phyloP scores from a whole-genome alignment of 106 monocot genomes.

The Platanthera guangdongensis region DNA sequence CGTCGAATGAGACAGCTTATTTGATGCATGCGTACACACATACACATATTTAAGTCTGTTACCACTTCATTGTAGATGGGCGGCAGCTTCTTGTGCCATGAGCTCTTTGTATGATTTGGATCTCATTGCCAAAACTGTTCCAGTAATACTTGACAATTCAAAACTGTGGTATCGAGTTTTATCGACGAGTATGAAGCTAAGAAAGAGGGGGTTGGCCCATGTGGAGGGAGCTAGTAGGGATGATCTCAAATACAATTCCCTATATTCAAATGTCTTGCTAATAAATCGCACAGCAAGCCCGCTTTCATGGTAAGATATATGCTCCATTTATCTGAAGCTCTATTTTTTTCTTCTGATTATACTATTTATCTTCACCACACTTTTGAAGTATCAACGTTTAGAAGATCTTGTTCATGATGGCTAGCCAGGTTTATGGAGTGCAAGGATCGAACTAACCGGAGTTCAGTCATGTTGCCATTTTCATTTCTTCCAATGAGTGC shows the following conservation, averaged over 20 bases:
- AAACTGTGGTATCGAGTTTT: constrained; percentile 64
- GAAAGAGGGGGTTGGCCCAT: constrained; percentile 40
- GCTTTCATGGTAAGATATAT: constrained; percentile 72
- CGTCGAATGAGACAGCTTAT: neutral
- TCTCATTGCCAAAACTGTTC: constrained; percentile 63
- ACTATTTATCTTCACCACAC: neutral
- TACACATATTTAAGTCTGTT: neutral
- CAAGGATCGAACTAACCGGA: constrained; percentile 79
- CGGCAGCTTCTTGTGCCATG: constrained; percentile 85
- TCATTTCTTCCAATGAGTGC: constrained; percentile 84
- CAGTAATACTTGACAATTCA: constrained; percentile 84
- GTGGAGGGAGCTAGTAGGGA: constrained; percentile 38
- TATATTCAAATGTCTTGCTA: constrained; percentile 57
- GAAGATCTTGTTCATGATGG: constrained; percentile 48
- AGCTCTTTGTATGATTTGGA: constrained; percentile 88
- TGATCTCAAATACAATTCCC: constrained; percentile 49
- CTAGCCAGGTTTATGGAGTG: constrained; percentile 97
- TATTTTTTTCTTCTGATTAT: neutral
- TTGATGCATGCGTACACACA: neutral
- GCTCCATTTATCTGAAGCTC: neutral
- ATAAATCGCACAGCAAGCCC: constrained; percentile 91
- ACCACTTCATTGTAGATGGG: constrained; percentile 45
- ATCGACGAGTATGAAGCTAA: constrained; percentile 62
- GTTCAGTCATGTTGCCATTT: constrained; percentile 69
- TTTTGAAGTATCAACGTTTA: neutral